phyloP scores from a whole-genome alignment of 2,329 filamentous ascomycete species.

The Tolypocladium sp. region DNA sequence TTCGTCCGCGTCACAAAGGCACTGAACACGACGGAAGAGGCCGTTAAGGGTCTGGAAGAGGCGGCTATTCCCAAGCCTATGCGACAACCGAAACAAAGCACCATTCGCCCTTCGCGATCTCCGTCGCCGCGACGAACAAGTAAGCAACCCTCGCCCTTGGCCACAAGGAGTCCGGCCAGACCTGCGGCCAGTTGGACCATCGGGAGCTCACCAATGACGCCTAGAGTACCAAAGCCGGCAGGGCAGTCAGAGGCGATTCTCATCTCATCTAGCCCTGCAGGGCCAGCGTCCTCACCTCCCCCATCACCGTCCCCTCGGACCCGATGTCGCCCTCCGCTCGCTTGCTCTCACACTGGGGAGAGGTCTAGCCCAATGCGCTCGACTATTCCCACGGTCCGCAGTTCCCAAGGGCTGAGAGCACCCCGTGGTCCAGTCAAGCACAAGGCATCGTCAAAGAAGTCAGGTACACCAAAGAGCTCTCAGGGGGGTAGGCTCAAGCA shows the following conservation, averaged over 20 bases:
- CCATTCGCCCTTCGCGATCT: background rate
- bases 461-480: constrained; percentile 1
- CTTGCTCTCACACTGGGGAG: constrained; percentile 7
- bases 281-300: constrained; percentile 17
- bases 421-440: background rate
- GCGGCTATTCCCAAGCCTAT: background rate
- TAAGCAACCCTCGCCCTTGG: constrained; percentile 24
- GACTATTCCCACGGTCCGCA: constrained; percentile 10
- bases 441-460: background rate
- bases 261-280: constrained; percentile 34
- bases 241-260: constrained; percentile 27
- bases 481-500: constrained; percentile 18
- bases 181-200: constrained; percentile 25
- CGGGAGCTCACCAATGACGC: constrained; percentile 31
- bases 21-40: constrained; percentile 3
- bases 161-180: constrained; percentile 11
- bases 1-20: constrained; percentile 32
- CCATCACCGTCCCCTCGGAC: constrained; percentile 12
- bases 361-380: constrained; percentile 15
- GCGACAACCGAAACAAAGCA: constrained; percentile 6
- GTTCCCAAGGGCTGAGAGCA: constrained; percentile 10
- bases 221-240: constrained; percentile 22
- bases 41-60: constrained; percentile 3
- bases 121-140: constrained; percentile 11
- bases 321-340: constrained; percentile 1